Evolutionary conservation across 805 yeast genomes (phyloP).

Genomic region (Candida germanica): DNA sequence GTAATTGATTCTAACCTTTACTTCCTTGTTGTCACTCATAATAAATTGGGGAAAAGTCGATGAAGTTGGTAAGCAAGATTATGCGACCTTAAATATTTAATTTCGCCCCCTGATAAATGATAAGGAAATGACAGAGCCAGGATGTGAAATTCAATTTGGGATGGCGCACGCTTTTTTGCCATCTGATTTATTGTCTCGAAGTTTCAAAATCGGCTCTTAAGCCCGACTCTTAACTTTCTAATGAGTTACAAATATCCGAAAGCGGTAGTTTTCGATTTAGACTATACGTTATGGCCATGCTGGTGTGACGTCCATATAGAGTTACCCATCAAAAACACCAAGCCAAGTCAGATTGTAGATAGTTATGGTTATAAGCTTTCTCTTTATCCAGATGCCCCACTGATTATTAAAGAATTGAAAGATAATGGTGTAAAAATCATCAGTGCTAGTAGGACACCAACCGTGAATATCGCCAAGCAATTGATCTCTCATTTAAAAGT

Average conservation of each 20-base stretch:
- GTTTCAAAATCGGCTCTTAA: no score
- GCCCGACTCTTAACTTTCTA: no score
- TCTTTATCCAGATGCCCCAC: conserved; percentile 67
- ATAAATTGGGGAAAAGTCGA: neutral
- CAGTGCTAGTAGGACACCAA: conserved; percentile 76
- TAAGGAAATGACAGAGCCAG: no score
- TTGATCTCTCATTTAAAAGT: conserved; percentile 54
- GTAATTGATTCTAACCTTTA: conserved; percentile 4
- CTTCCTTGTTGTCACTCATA: neutral
- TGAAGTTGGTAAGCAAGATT: neutral
- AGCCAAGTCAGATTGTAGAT: conserved; percentile 45
- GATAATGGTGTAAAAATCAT: conserved; percentile 49
- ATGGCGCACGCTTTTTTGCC: no score
- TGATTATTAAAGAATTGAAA: conserved; percentile 53
- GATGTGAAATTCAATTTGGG: no score
- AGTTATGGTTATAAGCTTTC: conserved; percentile 51
- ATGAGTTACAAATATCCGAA: conserved; percentile 8
- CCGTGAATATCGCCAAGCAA: conserved; percentile 73
- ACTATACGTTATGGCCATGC: conserved; percentile 77
- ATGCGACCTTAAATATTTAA: neutral
- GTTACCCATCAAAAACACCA: conserved; percentile 46
- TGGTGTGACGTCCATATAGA: conserved; percentile 79
- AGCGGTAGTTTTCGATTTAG: conserved; percentile 71
- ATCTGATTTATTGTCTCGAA: no score
- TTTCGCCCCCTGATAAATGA: neutral